Conservation (phyloP, 176 grass and related monocot genomes). For the Pharus latifolius region DNA sequence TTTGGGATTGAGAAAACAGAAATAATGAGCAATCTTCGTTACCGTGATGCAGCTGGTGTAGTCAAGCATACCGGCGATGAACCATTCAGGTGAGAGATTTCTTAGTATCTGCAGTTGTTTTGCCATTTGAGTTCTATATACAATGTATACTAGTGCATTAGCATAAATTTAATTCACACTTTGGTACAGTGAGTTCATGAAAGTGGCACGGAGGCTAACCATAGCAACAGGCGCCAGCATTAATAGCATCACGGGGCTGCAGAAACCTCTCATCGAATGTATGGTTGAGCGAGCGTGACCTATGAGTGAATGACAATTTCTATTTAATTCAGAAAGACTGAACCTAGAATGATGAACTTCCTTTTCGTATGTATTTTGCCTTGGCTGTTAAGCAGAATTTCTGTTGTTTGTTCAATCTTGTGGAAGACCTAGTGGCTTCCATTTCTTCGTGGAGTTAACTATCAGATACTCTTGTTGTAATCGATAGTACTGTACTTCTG, state of each 20-base stretch:
- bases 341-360: not conserved
- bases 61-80: constrained; percentile 56
- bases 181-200: constrained; percentile 59
- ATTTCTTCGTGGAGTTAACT: not conserved
- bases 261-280: constrained; percentile 26
- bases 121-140: not conserved
- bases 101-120: not conserved
- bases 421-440: not conserved
- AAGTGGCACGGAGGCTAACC: constrained; percentile 60
- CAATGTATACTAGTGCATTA: not conserved
- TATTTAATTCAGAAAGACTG: not conserved
- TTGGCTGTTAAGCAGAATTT: not conserved
- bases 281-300: constrained; percentile 23
- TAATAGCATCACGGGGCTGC: constrained; percentile 1
- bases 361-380: constrained; percentile 7
- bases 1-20: constrained; percentile 65
- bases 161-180: not conserved
- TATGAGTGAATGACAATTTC: not conserved
- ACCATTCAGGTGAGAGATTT: constrained; percentile 57
- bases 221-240: constrained; percentile 22
- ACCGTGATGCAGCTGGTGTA: constrained; percentile 48
- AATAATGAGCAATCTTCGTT: constrained; percentile 52
- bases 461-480: not conserved
- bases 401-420: not conserved
- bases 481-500: not conserved